Base-by-base conservation (phyloP, 1,139 yeast species). In the Nakaseomyces uthaithaninus region DNA sequence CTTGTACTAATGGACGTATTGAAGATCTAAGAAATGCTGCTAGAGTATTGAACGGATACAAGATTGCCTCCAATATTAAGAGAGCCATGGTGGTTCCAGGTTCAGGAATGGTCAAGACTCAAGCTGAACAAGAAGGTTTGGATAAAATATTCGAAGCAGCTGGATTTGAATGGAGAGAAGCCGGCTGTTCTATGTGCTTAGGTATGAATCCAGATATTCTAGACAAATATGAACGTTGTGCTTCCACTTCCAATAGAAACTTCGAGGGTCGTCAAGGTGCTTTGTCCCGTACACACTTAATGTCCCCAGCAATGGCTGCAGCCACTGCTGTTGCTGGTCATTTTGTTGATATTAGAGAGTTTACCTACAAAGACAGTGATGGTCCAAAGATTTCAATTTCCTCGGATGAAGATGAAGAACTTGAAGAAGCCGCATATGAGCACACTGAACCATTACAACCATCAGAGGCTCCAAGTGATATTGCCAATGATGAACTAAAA, bases 231-330 rank as follows among this genome's bases (percentile, higher is more conserved):
- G 98, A 91, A 66, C 80, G 98, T 67, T 91, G 98, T 70, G 98
- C 98, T 4, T 89, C 97, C 17, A 91, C 98, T 23, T 89, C 97
- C 22, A 91, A 91, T 72, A 83, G 98, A 74, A 91, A 91, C 70
- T 91, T 91, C 62, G 96, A 91, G 67, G 98, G 98, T 55, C 91
- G 98, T 67, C 98, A 91, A 71, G 98, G 98, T 67, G 95, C 95
- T 39, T 69, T 68, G 45, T 86, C 95, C n/a, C 77, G 98, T 69
- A 91, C 97, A 17, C 98, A 91, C 61, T 74, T 91, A 61, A 86
- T 89, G 94, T 86, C 96, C 12, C 98, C 98, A 27, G 95, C 95
- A 25, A 91, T 91, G 98, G 97, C 98, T 37, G 98, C 98, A 17
- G 96, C 96, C 27, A 97, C 98, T 24, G 96, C 93, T 54, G 80